These are phyloP conservation scores for Diophrys sp. DNA, from an alignment of 73 alveolate genomes.

Conservation along the genomic window DNA sequence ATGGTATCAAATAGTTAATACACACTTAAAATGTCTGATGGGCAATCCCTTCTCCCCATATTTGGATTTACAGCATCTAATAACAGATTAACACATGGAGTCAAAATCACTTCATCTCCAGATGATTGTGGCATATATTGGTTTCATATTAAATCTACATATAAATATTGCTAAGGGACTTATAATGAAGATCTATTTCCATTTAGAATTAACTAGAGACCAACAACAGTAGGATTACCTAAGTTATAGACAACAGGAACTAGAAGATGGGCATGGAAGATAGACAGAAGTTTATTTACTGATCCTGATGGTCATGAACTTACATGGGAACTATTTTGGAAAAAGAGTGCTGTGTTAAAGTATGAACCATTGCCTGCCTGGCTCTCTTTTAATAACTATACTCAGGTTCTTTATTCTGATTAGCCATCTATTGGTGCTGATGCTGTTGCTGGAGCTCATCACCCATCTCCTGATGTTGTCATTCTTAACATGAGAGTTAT, in stretches of 20 bases:
- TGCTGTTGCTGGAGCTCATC: neutral
- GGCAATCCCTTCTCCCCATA: neutral
- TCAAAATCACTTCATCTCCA: neutral
- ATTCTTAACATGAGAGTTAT: neutral
- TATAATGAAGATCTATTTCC: neutral
- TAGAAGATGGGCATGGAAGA: neutral
- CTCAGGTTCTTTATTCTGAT: neutral
- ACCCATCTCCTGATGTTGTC: neutral
- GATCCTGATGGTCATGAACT: neutral
- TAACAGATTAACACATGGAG: neutral
- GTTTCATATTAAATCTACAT: neutral
- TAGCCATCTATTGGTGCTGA: neutral
- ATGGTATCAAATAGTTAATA: too few species aligned
- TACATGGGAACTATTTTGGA: neutral
- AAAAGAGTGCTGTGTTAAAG: neutral
- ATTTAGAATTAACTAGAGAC: neutral
- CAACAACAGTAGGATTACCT: neutral
- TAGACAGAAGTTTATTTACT: neutral
- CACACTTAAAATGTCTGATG: neutral
- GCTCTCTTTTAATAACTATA: neutral
- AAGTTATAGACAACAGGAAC: neutral
- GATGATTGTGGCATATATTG: neutral
- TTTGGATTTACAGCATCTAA: neutral
- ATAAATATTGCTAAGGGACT: neutral
- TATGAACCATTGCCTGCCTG: neutral